phyloP scores from a whole-genome alignment of 164 flowering plant genomes.

The Piper betle region DNA sequence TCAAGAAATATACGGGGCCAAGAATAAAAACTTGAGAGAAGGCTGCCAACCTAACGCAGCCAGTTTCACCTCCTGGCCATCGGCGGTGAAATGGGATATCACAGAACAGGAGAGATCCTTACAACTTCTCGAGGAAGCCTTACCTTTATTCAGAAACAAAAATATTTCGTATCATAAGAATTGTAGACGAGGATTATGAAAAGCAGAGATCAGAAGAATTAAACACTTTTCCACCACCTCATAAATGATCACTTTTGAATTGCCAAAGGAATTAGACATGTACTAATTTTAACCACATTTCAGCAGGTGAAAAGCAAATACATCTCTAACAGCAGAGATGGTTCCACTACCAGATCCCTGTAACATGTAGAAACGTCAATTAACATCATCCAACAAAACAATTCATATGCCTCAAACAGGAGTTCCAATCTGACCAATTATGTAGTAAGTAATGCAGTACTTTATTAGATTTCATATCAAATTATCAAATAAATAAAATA shows the following conservation, averaged over 20 bases:
- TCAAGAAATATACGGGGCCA: not conserved
- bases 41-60: slow-evolving; percentile 68
- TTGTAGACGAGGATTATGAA: too few relatives aligned
- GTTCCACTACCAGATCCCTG: slow-evolving; percentile 40
- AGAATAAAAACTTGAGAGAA: slow-evolving; percentile 69
- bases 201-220: too few relatives aligned
- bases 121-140: slow-evolving; percentile 72
- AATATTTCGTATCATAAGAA: too few relatives aligned
- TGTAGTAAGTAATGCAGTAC: too few relatives aligned
- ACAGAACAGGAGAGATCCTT: slow-evolving; percentile 74
- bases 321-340: slow-evolving; percentile 56
- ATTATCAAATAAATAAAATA: too few relatives aligned
- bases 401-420: too few relatives aligned
- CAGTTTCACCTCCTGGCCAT: slow-evolving; percentile 70
- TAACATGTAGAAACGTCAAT: not conserved
- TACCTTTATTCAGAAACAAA: slow-evolving; percentile 40
- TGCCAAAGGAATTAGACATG: not conserved
- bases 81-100: slow-evolving; percentile 65
- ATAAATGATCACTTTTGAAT: not conserved
- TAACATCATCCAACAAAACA: not conserved
- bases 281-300: not conserved
- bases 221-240: too few relatives aligned
- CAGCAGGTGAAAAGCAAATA: too few relatives aligned
- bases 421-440: too few relatives aligned
- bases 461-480: too few relatives aligned